These are phyloP conservation scores for Phaeosphaeriaceae sp. DNA, from an alignment of 2,329 filamentous ascomycete species.

Conservation along the genomic window DNA sequence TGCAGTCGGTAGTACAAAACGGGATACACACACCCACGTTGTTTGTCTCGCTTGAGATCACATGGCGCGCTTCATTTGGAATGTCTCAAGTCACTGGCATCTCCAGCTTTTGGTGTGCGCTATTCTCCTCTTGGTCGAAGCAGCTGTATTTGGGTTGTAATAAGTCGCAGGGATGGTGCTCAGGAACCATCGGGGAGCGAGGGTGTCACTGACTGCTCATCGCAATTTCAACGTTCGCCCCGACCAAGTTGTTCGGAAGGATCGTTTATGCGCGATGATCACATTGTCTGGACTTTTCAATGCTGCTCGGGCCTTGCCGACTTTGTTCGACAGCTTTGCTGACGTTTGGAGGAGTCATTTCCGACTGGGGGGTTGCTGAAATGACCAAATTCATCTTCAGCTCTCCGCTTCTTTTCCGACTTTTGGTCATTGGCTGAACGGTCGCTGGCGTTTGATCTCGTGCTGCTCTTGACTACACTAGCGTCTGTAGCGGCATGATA, in stretches of 20 bases:
- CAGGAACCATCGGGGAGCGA: neutral
- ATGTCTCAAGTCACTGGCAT: neutral
- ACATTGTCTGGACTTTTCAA: conserved; percentile 4
- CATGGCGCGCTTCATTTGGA: neutral
- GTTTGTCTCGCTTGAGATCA: neutral
- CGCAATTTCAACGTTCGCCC: conserved; percentile 8
- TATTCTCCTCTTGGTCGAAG: neutral
- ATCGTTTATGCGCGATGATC: conserved; percentile 1
- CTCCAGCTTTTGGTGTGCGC: neutral
- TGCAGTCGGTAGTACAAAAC: neutral
- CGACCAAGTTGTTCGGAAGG: neutral
- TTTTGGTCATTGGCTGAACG: neutral
- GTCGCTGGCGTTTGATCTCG: neutral
- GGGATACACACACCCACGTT: neutral
- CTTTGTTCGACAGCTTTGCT: neutral
- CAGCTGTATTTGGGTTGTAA: neutral
- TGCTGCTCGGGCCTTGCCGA: neutral
- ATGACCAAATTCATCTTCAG: neutral
- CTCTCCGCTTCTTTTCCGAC: neutral
- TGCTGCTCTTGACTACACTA: neutral
- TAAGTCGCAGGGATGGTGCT: neutral
- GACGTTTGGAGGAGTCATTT: neutral
- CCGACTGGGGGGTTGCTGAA: neutral
- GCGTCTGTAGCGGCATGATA: neutral
- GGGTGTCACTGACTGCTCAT: conserved; percentile 7